Evolutionary conservation across 441 rosid genomes (phyloP).

Genomic region (Erysimum cheiri): DNA sequence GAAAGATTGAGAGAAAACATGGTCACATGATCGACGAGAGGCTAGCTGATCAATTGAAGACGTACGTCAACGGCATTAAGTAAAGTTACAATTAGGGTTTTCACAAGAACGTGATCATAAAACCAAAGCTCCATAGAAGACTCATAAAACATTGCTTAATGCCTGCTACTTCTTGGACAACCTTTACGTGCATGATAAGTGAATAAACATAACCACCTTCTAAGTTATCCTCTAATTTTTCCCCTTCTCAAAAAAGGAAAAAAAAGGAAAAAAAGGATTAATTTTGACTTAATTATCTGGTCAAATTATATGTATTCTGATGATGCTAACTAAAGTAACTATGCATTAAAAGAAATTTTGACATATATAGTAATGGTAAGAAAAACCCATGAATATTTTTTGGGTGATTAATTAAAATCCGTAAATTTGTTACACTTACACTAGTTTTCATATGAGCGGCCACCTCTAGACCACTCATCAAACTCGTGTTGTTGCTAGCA

Average conservation of each 20-base stretch:
- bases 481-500: neutral
- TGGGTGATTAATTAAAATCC: neutral
- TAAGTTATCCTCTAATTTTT: slow-evolving; percentile 34
- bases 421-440: neutral
- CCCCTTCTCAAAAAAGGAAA: neutral
- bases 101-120: slow-evolving; percentile 43
- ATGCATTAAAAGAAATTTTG: too few relatives aligned
- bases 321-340: neutral
- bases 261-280: too few relatives aligned
- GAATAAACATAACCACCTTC: slow-evolving; percentile 42
- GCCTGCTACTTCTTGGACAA: slow-evolving; percentile 45
- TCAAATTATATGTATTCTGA: too few relatives aligned
- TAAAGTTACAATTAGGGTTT: slow-evolving; percentile 43
- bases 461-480: neutral
- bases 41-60: slow-evolving; percentile 37
- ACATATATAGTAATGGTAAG: too few relatives aligned
- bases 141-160: slow-evolving; percentile 44
- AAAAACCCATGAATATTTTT: neutral
- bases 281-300: too few relatives aligned
- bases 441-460: too few relatives aligned
- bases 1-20: slow-evolving; percentile 45
- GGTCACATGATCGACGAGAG: slow-evolving; percentile 44
- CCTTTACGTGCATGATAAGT: slow-evolving; percentile 47
- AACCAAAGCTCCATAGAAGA: slow-evolving; percentile 42
- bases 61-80: slow-evolving; percentile 49